phyloP scores from a whole-genome alignment of 2,329 filamentous ascomycete genomes.

The Leptographium wingfieldii region DNA sequence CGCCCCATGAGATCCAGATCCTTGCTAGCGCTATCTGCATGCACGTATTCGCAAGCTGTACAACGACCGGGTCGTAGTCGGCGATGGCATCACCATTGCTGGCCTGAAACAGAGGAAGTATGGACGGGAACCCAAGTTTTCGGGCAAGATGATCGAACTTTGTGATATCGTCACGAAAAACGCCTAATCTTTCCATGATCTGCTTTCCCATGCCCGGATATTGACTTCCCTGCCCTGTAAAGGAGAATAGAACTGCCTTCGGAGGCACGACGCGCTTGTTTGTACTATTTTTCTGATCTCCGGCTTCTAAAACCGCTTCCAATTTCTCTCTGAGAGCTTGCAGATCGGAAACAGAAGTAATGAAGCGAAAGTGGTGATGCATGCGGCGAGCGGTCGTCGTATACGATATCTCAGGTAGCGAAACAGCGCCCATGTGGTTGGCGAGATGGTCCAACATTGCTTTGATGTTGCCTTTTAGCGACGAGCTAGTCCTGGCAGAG shows the following conservation, averaged over 20 bases:
- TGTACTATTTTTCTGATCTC: conserved; percentile 19
- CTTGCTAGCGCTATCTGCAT: conserved; percentile 29
- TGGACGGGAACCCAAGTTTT: conserved; percentile 32
- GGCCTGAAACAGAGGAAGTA: conserved; percentile 30
- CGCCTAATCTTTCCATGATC: not conserved
- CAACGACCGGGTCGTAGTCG: conserved; percentile 21
- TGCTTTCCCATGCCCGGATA: not conserved
- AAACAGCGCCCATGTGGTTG: conserved; percentile 21
- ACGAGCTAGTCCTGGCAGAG: not conserved
- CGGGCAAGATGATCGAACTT: not conserved
- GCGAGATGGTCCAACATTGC: not conserved
- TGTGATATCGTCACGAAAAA: not conserved
- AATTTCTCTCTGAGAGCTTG: too few species aligned
- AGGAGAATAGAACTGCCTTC: not conserved
- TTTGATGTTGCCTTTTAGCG: not conserved
- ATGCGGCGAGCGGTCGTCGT: conserved; percentile 54
- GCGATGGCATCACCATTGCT: conserved; percentile 17
- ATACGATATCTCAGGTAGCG: conserved; percentile 46
- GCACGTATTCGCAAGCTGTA: conserved; percentile 24
- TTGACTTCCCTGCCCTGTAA: not conserved
- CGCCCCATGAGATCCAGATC: conserved; percentile 29
- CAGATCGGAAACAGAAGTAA: conserved; percentile 16
- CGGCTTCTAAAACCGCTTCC: conserved; percentile 11
- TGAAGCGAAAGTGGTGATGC: conserved; percentile 44
- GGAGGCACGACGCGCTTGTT: not conserved